Evolutionary conservation across 805 yeast genomes (phyloP).

Genomic region (Ogataea wickerhamii): DNA sequence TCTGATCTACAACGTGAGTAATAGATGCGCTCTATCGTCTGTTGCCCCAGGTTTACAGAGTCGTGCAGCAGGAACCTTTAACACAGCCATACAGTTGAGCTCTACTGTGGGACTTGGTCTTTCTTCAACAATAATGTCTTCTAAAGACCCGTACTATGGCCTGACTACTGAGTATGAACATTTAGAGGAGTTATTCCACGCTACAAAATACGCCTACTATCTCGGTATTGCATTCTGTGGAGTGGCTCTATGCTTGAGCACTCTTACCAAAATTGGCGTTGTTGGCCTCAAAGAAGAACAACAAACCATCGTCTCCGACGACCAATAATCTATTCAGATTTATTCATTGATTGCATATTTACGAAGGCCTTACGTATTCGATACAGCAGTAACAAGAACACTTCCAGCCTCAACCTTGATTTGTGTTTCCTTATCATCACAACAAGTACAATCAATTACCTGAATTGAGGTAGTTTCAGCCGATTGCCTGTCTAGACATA

Average conservation of each 20-base stretch:
- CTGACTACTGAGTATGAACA: conserved; percentile 23
- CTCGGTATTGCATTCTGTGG: conserved; percentile 37
- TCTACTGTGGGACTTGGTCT: conserved; percentile 42
- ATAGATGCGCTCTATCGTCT: conserved; percentile 39
- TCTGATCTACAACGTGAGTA: conserved; percentile 43
- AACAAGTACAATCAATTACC: neutral
- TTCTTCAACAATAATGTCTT: conserved; percentile 36
- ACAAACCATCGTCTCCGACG: neutral
- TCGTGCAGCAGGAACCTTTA: conserved; percentile 47
- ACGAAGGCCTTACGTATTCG: no score
- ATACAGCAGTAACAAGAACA: neutral
- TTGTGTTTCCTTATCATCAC: neutral
- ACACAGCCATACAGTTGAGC: conserved; percentile 40
- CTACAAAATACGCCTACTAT: conserved; percentile 36
- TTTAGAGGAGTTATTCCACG: conserved; percentile 27
- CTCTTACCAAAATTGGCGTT: conserved; percentile 36
- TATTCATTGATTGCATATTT: no score
- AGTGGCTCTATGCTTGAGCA: conserved; percentile 27
- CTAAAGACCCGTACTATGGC: conserved; percentile 33
- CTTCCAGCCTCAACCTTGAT: neutral
- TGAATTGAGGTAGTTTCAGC: neutral
- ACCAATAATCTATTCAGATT: no score
- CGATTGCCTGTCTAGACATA: conserved; percentile 15
- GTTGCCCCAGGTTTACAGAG: conserved; percentile 39
- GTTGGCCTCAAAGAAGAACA: conserved; percentile 24